phyloP scores from a whole-genome alignment of 2,329 filamentous ascomycete species.

The Aspergillus aculeatus region DNA sequence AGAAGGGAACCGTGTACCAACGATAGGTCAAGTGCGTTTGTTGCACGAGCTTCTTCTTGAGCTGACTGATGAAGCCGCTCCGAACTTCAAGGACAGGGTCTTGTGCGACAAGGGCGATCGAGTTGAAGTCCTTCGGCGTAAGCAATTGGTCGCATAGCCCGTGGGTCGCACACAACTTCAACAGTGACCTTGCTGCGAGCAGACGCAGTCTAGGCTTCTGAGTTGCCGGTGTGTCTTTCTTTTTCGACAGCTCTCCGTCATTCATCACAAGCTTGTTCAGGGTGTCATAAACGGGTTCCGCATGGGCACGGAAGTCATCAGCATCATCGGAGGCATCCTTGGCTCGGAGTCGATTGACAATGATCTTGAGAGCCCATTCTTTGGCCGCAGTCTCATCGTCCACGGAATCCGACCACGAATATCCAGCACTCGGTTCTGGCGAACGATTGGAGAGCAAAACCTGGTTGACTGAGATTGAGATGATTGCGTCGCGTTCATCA shows the following conservation, averaged over 20 bases:
- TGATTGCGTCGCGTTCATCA: slow-evolving; percentile 72
- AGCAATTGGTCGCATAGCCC: slow-evolving; percentile 72
- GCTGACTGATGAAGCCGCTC: slow-evolving; percentile 72
- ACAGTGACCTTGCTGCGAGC: slow-evolving; percentile 71
- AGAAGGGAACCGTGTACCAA: slow-evolving; percentile 86
- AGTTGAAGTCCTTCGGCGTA: slow-evolving; percentile 72
- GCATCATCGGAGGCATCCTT: slow-evolving; percentile 50
- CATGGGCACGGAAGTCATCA: slow-evolving; percentile 50
- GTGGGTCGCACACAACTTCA: slow-evolving; percentile 80
- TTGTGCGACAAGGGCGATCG: slow-evolving; percentile 76
- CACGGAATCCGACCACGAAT: slow-evolving; percentile 68
- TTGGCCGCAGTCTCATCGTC: slow-evolving; percentile 84
- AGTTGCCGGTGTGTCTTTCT: slow-evolving; percentile 69
- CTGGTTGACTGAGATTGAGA: slow-evolving; percentile 72
- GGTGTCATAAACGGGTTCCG: slow-evolving; percentile 71
- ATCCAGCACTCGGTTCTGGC: slow-evolving; percentile 52
- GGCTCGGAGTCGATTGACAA: slow-evolving; percentile 81
- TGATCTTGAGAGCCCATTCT: slow-evolving; percentile 74
- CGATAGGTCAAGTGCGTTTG: slow-evolving; percentile 71
- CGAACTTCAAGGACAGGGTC: slow-evolving; percentile 74
- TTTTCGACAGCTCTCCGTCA: slow-evolving; percentile 77
- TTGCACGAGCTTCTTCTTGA: slow-evolving; percentile 68
- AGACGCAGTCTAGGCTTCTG: slow-evolving; percentile 82
- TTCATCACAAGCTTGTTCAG: slow-evolving; percentile 72
- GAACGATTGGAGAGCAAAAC: slow-evolving; percentile 70